Conservation (phyloP, 164 flowering plant genomes). For the Cinnamomum micranthum region DNA sequence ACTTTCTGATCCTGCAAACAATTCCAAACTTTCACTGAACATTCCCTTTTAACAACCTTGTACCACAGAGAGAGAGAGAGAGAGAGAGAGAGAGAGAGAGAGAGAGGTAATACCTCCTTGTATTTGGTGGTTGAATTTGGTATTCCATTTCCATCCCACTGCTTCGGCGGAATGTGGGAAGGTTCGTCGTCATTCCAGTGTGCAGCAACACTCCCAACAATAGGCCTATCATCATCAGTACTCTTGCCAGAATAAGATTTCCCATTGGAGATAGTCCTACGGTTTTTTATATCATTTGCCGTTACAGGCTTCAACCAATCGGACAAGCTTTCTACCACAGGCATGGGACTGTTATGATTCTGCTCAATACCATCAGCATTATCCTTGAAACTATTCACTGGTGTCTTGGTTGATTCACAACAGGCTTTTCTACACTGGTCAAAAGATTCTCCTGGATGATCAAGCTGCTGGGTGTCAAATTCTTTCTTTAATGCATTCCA, state of each 20-base stretch:
- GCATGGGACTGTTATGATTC: conserved; percentile 9
- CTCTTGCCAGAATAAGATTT: conserved; percentile 26
- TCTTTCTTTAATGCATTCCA: conserved; percentile 36
- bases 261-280: conserved; percentile 15
- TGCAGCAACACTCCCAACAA: conserved; percentile 71
- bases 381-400: conserved; percentile 9
- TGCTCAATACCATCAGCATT: conserved; percentile 18
- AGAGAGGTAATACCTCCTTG: conserved; percentile 31
- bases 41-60: not conserved
- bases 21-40: not conserved
- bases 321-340: conserved; percentile 50
- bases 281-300: conserved; percentile 16
- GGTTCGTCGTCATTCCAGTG: conserved; percentile 63
- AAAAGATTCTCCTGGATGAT: conserved; percentile 21
- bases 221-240: conserved; percentile 58
- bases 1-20: conserved; percentile 85
- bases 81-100: conserved; percentile 6
- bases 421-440: conserved; percentile 19
- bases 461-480: conserved; percentile 8
- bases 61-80: not conserved
- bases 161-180: conserved; percentile 43
- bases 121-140: conserved; percentile 94
- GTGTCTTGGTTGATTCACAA: conserved; percentile 9
- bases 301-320: conserved; percentile 52
- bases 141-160: conserved; percentile 95